These are phyloP conservation scores for Ustulina deusta DNA, from an alignment of 2,329 filamentous ascomycete species.

Conservation along the genomic window DNA sequence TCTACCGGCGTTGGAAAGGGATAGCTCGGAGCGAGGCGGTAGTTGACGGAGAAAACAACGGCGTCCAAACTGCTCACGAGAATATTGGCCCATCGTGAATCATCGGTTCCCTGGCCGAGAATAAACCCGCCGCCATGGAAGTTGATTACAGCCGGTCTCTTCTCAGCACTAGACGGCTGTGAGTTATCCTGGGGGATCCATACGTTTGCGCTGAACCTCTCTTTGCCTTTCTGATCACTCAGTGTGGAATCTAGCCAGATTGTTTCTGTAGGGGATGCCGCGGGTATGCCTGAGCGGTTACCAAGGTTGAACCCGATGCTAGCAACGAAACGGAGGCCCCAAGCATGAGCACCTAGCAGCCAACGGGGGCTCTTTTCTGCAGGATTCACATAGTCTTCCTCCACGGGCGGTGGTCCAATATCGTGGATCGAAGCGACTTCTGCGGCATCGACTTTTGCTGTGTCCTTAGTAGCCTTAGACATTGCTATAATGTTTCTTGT, in stretches of 20 bases:
- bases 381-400: conserved; percentile 45
- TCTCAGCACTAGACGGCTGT: conserved; percentile 13
- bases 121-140: conserved; percentile 77
- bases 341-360: conserved; percentile 46
- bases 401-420: conserved; percentile 41
- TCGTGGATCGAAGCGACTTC: conserved; percentile 37
- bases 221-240: conserved; percentile 42
- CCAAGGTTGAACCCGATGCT: conserved; percentile 43
- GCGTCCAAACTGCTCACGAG: conserved; percentile 65
- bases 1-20: conserved; percentile 74
- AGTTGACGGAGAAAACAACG: conserved; percentile 73
- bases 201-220: conserved; percentile 44
- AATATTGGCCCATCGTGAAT: conserved; percentile 68
- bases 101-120: conserved; percentile 71
- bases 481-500: conserved; percentile 19
- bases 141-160: conserved; percentile 68
- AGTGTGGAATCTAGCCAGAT: conserved; percentile 48
- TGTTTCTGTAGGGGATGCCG: conserved; percentile 37
- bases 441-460: conserved; percentile 26
- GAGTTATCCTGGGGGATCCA: conserved; percentile 46
- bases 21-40: conserved; percentile 72
- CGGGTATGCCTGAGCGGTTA: conserved; percentile 37
- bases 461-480: conserved; percentile 25
- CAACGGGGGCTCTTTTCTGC: conserved; percentile 45
- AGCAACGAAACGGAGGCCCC: conserved; percentile 41